Conservation (phyloP, 2,329 filamentous ascomycete species). For the Colletotrichum tabaci region DNA sequence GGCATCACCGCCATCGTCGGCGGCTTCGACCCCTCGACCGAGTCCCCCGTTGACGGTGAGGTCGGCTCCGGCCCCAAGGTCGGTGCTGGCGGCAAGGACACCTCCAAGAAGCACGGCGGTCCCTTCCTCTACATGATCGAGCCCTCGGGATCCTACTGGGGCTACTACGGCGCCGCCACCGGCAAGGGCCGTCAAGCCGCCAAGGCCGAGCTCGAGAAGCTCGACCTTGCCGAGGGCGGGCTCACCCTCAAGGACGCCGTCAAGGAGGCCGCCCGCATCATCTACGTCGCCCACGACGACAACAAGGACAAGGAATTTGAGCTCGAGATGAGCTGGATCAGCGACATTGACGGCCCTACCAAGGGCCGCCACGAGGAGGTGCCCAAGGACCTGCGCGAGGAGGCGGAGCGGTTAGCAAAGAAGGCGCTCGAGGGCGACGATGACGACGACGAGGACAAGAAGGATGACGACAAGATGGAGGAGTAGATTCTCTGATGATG, state of each 20-base stretch:
- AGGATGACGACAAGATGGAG: slow-evolving; percentile 87
- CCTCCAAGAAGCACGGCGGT: slow-evolving; percentile 83
- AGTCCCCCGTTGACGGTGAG: slow-evolving; percentile 89
- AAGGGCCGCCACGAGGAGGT: slow-evolving; percentile 95
- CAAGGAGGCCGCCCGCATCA: slow-evolving; percentile 96
- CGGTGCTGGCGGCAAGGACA: slow-evolving; percentile 87
- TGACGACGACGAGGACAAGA: slow-evolving; percentile 74
- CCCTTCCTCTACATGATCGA: slow-evolving; percentile 99
- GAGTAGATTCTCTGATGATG: slow-evolving; percentile 68
- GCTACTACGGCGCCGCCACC: slow-evolving; percentile 97
- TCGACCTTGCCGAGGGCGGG: slow-evolving; percentile 84
- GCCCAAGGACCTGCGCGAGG: slow-evolving; percentile 89
- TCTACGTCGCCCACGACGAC: slow-evolving; percentile 97
- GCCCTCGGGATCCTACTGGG: slow-evolving; percentile 97
- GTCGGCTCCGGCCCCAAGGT: slow-evolving; percentile 85
- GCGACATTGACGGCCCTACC: slow-evolving; percentile 85
- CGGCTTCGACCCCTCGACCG: slow-evolving; percentile 92
- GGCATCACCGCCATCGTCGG: slow-evolving; percentile 95
- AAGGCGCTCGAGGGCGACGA: slow-evolving; percentile 90
- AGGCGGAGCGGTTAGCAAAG: slow-evolving; percentile 94
- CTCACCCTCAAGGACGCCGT: slow-evolving; percentile 89
- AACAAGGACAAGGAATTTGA: slow-evolving; percentile 99
- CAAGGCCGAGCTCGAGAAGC: slow-evolving; percentile 98
- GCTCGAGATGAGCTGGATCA: slow-evolving; percentile 99
- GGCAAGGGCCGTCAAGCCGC: slow-evolving; percentile 97